A percentile compares a stretch with the other conserved stretches of the same genome.
Conservation (phyloP, 257 asterid species). For the Lavandula angustifolia region DNA sequence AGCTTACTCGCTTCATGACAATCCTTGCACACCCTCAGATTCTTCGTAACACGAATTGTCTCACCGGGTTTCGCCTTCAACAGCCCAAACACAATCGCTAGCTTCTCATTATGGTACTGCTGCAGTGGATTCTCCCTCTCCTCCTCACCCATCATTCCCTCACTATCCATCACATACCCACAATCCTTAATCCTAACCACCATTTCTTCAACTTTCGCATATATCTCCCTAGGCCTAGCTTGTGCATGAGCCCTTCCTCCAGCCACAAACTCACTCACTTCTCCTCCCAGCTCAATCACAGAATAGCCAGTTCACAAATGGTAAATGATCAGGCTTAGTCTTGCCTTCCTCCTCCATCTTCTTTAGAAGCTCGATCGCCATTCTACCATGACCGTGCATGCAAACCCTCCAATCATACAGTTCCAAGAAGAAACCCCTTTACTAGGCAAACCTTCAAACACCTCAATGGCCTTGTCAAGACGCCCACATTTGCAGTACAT, state of each 20-base stretch:
- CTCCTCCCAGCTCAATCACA: constrained; percentile 59
- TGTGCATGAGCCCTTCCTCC: constrained; percentile 73
- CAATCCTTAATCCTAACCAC: constrained; percentile 45
- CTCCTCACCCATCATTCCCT: constrained; percentile 55
- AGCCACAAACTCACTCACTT: constrained; percentile 62
- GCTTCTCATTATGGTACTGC: constrained; percentile 73
- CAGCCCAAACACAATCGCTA: constrained; percentile 80
- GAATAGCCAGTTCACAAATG: constrained; percentile 83
- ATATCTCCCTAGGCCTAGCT: constrained; percentile 60
- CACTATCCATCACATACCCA: constrained; percentile 61
- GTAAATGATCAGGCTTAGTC: constrained; percentile 58
- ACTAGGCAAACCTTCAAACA: constrained; percentile 45
- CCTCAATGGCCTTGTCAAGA: constrained; percentile 61
- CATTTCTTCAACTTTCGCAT: constrained; percentile 63
- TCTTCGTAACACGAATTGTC: constrained; percentile 69
- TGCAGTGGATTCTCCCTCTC: constrained; percentile 65
- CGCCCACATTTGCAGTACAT: constrained; percentile 90
- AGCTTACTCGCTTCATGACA: constrained; percentile 75
- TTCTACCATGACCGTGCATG: constrained; percentile 78
- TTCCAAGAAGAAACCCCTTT: constrained; percentile 87
- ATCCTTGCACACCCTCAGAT: constrained; percentile 73
- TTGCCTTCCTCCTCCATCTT: constrained; percentile 61
- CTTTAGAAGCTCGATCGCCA: constrained; percentile 67
- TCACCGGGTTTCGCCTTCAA: constrained; percentile 62
- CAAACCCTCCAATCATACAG: constrained; percentile 88